Evolutionary conservation across 139 green algal species (phyloP).

Genomic region (Chlamydomonas sphaeroides): DNA sequence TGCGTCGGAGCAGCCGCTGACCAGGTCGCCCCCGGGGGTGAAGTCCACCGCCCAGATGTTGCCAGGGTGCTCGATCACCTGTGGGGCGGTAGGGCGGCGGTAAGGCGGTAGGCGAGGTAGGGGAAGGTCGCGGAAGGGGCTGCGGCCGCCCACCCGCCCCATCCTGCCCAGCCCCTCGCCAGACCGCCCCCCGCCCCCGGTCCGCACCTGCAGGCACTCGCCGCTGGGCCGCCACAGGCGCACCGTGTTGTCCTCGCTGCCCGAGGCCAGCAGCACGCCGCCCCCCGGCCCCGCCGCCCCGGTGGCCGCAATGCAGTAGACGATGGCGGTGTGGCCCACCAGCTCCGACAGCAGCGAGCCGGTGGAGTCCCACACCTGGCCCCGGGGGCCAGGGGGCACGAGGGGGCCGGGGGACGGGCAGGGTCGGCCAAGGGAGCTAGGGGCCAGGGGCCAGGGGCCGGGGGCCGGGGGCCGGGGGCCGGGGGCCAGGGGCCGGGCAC

Average conservation of each 20-base stretch:
- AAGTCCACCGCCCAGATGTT: constrained; percentile 93
- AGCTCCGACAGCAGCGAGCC: constrained; percentile 75
- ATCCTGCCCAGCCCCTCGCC: background rate
- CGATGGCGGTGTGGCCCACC: constrained; percentile 86
- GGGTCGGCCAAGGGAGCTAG: no score
- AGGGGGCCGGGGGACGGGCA: background rate
- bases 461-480: no score
- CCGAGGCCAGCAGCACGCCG: constrained; percentile 63
- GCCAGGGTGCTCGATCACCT: constrained; percentile 82
- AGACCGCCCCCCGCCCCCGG: background rate
- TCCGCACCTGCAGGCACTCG: constrained; percentile 43
- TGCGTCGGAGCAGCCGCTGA: constrained; percentile 88
- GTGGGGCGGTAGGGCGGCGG: background rate
- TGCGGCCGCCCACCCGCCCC: background rate
- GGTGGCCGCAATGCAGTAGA: constrained; percentile 78
- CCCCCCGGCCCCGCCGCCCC: background rate
- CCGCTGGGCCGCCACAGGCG: constrained; percentile 81
- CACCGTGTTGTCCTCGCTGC: constrained; percentile 90
- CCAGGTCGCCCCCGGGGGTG: constrained; percentile 63
- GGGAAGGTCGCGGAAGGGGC: no score
- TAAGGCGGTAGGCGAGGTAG: background rate
- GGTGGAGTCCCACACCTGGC: constrained; percentile 62
- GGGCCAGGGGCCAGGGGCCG: no score
- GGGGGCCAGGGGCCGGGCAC: no score
- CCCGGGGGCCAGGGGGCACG: background rate